Evolutionary conservation across 306 rosid species (phyloP).

Genomic region (Acacia acuminata): DNA sequence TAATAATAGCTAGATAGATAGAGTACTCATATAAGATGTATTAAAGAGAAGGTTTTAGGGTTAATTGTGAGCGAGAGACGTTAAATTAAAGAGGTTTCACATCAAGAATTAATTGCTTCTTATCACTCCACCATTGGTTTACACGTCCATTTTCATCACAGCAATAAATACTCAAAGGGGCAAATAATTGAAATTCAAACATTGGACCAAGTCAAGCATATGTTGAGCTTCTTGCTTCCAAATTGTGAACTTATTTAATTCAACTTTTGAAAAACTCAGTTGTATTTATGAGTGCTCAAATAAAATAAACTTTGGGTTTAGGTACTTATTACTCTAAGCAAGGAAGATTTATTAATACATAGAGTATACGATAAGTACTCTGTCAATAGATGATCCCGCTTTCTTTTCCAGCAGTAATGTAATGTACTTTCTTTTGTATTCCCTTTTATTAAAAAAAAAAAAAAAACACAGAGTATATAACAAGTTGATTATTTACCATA

Average conservation of each 20-base stretch:
- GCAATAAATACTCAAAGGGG: background rate
- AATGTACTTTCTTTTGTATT: too few species aligned
- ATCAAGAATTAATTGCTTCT: background rate
- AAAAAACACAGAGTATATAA: too few species aligned
- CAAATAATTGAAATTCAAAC: background rate
- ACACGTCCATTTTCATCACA: background rate
- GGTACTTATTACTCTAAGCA: background rate
- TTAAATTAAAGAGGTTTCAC: background rate
- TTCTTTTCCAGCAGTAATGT: too few species aligned
- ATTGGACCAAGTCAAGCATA: background rate
- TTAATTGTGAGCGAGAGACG: background rate
- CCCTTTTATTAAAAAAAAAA: too few species aligned
- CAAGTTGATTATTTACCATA: background rate
- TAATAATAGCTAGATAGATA: too few species aligned
- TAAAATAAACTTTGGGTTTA: background rate
- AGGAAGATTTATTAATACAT: background rate
- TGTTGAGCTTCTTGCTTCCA: background rate
- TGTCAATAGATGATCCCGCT: too few species aligned
- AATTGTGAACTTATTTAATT: background rate
- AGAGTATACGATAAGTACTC: too few species aligned
- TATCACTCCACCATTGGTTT: background rate
- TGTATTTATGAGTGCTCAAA: background rate
- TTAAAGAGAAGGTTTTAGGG: too few species aligned
- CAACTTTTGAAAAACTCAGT: background rate
- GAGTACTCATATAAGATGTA: too few species aligned